Conservation (phyloP, 371 early-diverging fungal species). For the Mucor piriformis region DNA sequence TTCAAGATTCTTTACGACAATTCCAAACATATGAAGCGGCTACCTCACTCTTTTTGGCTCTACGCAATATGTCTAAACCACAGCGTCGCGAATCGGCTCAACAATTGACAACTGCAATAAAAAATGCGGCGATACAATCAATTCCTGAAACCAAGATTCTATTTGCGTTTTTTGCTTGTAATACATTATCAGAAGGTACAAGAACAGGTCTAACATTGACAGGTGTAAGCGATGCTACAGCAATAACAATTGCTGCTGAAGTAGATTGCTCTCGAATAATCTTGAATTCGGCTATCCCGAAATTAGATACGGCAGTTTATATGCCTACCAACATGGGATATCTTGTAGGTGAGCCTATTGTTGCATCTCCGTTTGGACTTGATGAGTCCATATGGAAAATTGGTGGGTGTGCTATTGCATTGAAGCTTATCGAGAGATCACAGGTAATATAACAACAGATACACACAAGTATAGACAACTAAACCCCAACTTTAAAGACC, state of each 20-base stretch:
- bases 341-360: constrained; percentile 57
- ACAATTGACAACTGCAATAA: constrained; percentile 57
- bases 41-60: constrained; percentile 56
- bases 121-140: constrained; percentile 50
- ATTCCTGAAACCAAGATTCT: constrained; percentile 66
- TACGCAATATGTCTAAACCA: constrained; percentile 48
- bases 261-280: constrained; percentile 38
- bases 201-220: constrained; percentile 43
- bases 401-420: constrained; percentile 69
- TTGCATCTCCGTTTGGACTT: constrained; percentile 61
- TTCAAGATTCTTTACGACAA: constrained; percentile 68
- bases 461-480: neutral
- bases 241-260: constrained; percentile 21
- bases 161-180: constrained; percentile 68
- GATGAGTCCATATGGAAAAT: constrained; percentile 78
- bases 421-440: constrained; percentile 64
- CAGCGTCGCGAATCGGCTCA: constrained; percentile 20
- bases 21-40: constrained; percentile 75
- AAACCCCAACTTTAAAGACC: constrained; percentile 36
- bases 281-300: constrained; percentile 65
- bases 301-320: constrained; percentile 56
- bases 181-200: constrained; percentile 51
- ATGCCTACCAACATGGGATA: constrained; percentile 49
- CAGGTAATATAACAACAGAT: constrained; percentile 44
- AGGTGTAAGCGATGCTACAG: constrained; percentile 40